These are phyloP conservation scores for Cardiosporidium cionae DNA, from an alignment of 169 alveolate genomes.

Conservation along the genomic window DNA sequence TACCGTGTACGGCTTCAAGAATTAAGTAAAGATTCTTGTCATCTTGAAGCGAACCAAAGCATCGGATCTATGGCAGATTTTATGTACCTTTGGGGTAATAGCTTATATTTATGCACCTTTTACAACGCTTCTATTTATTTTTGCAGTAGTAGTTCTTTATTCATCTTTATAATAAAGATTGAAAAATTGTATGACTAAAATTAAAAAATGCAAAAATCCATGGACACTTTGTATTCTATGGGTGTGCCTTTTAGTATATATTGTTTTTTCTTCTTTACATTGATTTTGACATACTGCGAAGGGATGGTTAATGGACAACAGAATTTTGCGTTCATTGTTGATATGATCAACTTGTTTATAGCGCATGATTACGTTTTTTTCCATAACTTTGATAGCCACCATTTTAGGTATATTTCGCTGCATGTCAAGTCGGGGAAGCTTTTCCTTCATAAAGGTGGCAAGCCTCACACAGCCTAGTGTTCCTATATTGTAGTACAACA, in stretches of 20 bases:
- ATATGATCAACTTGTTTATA: slow-evolving; percentile 78
- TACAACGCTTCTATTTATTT: not conserved
- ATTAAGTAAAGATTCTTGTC: slow-evolving; percentile 49
- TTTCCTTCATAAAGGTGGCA: not conserved
- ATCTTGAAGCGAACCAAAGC: slow-evolving; percentile 59
- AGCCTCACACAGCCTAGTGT: not conserved
- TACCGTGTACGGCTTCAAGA: slow-evolving; percentile 57
- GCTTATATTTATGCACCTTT: not conserved
- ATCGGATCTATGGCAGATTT: slow-evolving; percentile 68
- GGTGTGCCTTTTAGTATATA: not conserved
- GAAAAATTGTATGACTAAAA: not conserved
- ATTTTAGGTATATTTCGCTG: not conserved
- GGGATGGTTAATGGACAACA: slow-evolving; percentile 69
- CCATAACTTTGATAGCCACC: slow-evolving; percentile 46
- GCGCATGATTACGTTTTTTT: slow-evolving; percentile 50
- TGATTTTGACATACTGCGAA: slow-evolving; percentile 55
- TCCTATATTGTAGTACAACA: too few species aligned
- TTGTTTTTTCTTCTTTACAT: not conserved
- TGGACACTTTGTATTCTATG: not conserved
- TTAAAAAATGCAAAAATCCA: not conserved
- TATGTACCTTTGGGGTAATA: not conserved
- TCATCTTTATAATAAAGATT: not conserved
- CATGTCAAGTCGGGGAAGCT: not conserved
- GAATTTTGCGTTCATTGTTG: slow-evolving; percentile 77
- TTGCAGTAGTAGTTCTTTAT: not conserved